Conservation (phyloP, 345 rosid genomes). For the Citrus maxima region DNA sequence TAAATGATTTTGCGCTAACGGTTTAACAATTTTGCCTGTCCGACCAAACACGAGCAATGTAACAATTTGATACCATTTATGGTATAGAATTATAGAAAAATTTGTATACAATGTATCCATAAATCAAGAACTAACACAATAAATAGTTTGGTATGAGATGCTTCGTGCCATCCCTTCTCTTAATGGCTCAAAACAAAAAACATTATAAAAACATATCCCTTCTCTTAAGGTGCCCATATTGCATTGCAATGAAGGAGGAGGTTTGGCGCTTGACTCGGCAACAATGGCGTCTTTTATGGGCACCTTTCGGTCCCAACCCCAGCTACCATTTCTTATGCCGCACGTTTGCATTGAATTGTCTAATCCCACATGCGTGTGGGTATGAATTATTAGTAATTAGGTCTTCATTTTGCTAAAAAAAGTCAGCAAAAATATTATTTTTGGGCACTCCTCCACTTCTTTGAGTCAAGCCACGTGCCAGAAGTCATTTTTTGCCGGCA, state of each 20-base stretch:
- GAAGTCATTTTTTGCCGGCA: background rate
- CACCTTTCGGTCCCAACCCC: slow-evolving; percentile 9
- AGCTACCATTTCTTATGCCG: slow-evolving; percentile 17
- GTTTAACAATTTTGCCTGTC: background rate
- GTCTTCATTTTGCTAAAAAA: background rate
- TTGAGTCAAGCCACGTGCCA: background rate
- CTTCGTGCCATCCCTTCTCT: background rate
- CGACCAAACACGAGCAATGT: background rate
- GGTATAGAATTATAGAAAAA: background rate
- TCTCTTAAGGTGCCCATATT: background rate
- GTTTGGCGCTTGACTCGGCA: background rate
- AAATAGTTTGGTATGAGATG: background rate
- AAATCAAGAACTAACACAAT: background rate
- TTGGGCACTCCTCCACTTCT: background rate
- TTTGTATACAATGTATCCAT: background rate
- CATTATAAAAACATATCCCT: background rate
- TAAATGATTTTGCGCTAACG: background rate
- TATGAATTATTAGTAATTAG: background rate
- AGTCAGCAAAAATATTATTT: background rate
- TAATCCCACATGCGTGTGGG: slow-evolving; percentile 15
- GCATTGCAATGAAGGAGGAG: background rate
- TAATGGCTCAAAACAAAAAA: background rate
- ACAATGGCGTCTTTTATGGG: background rate
- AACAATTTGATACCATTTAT: background rate
- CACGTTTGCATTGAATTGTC: slow-evolving; percentile 9